Conservation (phyloP, 2,329 filamentous ascomycete genomes). For the Pseudogymnoascus sp. region DNA sequence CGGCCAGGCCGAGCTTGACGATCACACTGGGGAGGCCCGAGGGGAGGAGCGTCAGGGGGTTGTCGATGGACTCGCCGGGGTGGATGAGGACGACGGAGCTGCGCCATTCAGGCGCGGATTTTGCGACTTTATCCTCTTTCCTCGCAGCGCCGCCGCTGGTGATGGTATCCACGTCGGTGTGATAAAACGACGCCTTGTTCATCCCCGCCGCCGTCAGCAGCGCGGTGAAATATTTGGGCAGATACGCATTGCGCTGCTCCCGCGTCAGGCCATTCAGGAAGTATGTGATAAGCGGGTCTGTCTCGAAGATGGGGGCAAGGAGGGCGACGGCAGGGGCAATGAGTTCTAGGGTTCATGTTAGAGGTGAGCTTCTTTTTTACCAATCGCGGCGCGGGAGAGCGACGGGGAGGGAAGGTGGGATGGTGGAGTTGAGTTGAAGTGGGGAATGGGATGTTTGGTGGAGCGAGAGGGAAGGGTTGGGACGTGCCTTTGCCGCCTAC, state of each 20-base stretch:
- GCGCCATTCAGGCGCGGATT: conserved; percentile 8
- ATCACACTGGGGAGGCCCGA: conserved; percentile 15
- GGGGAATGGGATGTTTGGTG: not conserved
- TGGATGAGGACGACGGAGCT: conserved; percentile 14
- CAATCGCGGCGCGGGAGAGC: not conserved
- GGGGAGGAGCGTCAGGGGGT: conserved; percentile 13
- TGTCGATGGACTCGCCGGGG: conserved; percentile 14
- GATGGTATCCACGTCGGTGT: conserved; percentile 4
- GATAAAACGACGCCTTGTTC: conserved; percentile 14
- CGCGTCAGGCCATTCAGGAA: conserved; percentile 12
- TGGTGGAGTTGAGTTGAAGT: not conserved
- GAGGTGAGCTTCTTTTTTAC: not conserved
- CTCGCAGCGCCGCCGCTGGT: not conserved
- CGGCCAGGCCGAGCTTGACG: conserved; percentile 15
- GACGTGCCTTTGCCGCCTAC: not conserved
- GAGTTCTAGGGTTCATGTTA: not conserved
- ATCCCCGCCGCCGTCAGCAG: conserved; percentile 15
- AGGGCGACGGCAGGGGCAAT: not conserved
- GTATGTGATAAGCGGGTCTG: conserved; percentile 14
- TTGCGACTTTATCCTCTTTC: not conserved
- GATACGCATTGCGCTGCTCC: conserved; percentile 11
- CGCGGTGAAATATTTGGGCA: conserved; percentile 13
- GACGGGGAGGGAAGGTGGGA: not conserved
- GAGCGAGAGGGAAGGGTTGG: not conserved
- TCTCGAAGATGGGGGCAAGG: not conserved